Evolutionary conservation across 768 basidiomycete species (phyloP).

Genomic region (Kwoniella bestiolae): DNA sequence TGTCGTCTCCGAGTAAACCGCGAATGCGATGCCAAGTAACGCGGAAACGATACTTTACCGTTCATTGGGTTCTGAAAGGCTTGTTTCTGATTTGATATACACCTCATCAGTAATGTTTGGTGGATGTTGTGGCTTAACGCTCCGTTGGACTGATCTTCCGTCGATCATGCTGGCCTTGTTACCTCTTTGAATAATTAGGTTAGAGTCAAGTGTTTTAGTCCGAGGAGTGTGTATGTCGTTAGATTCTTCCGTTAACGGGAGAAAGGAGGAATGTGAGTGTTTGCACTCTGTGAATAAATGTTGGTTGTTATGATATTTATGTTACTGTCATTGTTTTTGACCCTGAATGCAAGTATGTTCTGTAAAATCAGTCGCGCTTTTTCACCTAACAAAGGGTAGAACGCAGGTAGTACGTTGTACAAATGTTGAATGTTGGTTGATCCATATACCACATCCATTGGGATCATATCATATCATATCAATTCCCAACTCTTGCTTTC

Average conservation of each 20-base stretch:
- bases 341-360: conserved; percentile 1
- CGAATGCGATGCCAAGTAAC: no score
- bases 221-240: background rate
- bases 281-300: background rate
- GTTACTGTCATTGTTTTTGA: background rate
- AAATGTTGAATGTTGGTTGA: conserved; percentile 10
- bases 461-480: background rate
- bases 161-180: background rate
- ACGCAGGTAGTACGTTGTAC: background rate
- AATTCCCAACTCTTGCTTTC: background rate
- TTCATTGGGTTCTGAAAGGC: background rate
- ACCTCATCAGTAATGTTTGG: background rate
- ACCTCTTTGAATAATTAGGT: background rate
- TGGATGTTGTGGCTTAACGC: background rate
- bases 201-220: conserved; percentile 2
- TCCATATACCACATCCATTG: conserved; percentile 1
- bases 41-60: background rate
- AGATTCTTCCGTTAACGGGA: background rate
- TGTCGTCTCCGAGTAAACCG: no score
- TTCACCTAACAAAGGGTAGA: background rate
- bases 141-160: conserved; percentile 2
- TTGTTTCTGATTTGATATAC: background rate
- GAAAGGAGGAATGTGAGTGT: background rate
- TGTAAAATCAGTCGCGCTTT: conserved; percentile 11
- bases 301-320: conserved; percentile 2